phyloP scores from a whole-genome alignment of 768 basidiomycete species.

The Astraeus odoratus region DNA sequence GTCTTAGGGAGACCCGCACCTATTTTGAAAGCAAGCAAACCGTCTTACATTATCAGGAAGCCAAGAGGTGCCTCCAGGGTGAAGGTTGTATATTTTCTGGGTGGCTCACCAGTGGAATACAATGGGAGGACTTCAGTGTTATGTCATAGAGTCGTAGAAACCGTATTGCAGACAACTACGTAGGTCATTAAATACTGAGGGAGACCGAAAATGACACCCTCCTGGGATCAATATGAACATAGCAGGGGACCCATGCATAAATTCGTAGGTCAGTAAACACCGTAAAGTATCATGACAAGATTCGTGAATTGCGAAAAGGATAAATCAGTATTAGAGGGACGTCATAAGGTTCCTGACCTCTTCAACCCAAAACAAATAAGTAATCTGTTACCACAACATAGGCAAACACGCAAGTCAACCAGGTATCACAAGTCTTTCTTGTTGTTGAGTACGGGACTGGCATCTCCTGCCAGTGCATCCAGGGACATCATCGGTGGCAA shows the following conservation, averaged over 20 bases:
- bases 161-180: too few relatives aligned
- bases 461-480: slow-evolving; percentile 12
- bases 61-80: slow-evolving; percentile 43
- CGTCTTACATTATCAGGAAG: slow-evolving; percentile 40
- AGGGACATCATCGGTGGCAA: slow-evolving; percentile 16
- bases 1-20: slow-evolving; percentile 23
- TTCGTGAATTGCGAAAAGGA: slow-evolving; percentile 7
- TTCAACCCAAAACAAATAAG: background rate
- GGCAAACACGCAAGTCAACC: background rate
- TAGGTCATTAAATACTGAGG: too few relatives aligned
- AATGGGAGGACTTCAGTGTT: slow-evolving; percentile 46
- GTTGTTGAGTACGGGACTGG: slow-evolving; percentile 6
- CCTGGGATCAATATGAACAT: too few relatives aligned
- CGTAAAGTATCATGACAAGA: slow-evolving; percentile 9
- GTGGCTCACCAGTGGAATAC: slow-evolving; percentile 51
- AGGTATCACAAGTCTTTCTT: slow-evolving; percentile 26
- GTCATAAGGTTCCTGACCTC: slow-evolving; percentile 7
- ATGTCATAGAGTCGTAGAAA: background rate
- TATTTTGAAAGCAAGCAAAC: slow-evolving; percentile 42
- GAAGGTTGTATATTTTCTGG: slow-evolving; percentile 45
- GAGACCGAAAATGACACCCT: too few relatives aligned
- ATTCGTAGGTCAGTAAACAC: too few relatives aligned
- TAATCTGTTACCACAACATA: background rate
- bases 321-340: slow-evolving; percentile 12
- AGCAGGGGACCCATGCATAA: too few relatives aligned